Evolutionary conservation across 306 rosid genomes (phyloP).

Genomic region (Vigna unguiculata): DNA sequence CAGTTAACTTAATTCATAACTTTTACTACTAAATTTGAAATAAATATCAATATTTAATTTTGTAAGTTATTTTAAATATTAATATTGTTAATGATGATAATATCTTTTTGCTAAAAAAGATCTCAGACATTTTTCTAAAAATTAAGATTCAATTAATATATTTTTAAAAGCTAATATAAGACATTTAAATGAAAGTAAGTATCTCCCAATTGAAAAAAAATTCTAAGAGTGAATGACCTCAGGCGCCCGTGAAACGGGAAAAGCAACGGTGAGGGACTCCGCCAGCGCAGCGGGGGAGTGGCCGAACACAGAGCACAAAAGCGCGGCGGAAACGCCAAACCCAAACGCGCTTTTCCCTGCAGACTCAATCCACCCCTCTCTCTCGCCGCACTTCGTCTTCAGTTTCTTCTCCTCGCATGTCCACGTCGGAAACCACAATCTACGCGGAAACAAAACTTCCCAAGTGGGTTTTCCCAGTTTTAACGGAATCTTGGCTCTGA

Average conservation of each 20-base stretch:
- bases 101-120: no score
- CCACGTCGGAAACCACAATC: conserved; percentile 43
- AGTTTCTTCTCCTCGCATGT: conserved; percentile 42
- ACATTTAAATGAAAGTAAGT: no score
- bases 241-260: conserved; percentile 89
- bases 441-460: conserved; percentile 35
- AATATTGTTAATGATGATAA: no score
- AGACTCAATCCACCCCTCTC: conserved; percentile 44
- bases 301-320: conserved; percentile 60
- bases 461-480: conserved; percentile 44
- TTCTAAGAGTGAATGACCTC: conserved; percentile 56
- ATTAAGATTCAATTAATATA: no score
- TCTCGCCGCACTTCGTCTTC: conserved; percentile 13
- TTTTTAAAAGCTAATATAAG: no score
- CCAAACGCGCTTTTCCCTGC: conserved; percentile 57
- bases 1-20: no score
- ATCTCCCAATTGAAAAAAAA: no score
- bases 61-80: no score
- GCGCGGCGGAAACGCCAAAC: conserved; percentile 69
- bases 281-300: conserved; percentile 71
- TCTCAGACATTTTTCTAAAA: no score
- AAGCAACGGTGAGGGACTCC: conserved; percentile 93
- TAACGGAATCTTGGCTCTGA: conserved; percentile 41
- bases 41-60: no score
- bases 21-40: no score